phyloP scores from a whole-genome alignment of 2,329 filamentous ascomycete species.

The Blumeriella jaapii region DNA sequence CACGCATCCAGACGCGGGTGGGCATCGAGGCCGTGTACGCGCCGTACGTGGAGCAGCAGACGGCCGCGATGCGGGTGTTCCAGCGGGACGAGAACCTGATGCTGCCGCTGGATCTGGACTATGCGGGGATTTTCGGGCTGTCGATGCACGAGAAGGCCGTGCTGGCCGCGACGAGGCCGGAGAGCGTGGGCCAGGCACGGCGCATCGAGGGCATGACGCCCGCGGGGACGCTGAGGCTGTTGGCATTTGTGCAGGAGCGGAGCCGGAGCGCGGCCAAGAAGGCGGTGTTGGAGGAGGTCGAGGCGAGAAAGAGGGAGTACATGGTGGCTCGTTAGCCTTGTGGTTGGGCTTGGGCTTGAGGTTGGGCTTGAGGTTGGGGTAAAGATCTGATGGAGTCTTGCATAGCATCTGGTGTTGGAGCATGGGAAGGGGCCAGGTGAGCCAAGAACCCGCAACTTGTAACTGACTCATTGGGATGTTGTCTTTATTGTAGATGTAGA shows the following conservation, averaged over 20 bases:
- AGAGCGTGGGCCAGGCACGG: constrained; percentile 79
- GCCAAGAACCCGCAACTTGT: no score
- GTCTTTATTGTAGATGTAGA: no score
- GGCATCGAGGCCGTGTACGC: constrained; percentile 76
- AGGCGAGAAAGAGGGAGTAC: constrained; percentile 10
- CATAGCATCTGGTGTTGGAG: no score
- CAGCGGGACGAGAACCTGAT: constrained; percentile 63
- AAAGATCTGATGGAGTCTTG: background rate
- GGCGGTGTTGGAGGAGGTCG: constrained; percentile 13
- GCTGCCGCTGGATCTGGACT: constrained; percentile 67
- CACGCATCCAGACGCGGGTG: constrained; percentile 55
- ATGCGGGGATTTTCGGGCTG: constrained; percentile 59
- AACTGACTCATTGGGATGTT: no score
- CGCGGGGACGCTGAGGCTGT: constrained; percentile 45
- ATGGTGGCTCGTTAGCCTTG: no score
- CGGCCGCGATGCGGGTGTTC: constrained; percentile 52
- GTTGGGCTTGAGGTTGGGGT: background rate
- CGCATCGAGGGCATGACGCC: constrained; percentile 72
- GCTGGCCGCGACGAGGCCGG: constrained; percentile 60
- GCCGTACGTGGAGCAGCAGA: constrained; percentile 71
- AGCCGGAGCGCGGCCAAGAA: constrained; percentile 13
- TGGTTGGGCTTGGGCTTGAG: no score
- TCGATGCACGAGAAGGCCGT: constrained; percentile 68
- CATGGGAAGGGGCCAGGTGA: no score
- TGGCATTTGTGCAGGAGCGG: constrained; percentile 42